Conservation (phyloP, 352 stramenopile species). For the Paralagenidium karlingii region DNA sequence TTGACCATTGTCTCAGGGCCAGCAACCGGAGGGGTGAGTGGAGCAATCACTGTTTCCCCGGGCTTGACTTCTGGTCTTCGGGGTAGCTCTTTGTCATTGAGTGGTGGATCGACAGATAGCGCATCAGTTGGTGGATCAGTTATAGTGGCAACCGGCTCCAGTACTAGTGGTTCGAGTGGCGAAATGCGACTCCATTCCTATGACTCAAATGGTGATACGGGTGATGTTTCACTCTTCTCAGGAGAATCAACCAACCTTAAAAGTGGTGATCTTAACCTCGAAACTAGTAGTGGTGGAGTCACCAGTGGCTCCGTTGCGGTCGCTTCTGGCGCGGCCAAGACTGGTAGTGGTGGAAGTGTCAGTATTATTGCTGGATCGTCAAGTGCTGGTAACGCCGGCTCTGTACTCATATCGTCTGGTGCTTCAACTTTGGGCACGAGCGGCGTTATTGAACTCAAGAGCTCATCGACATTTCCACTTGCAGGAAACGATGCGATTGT, state of each 20-base stretch:
- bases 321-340: too few species aligned
- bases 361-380: conserved; percentile 60
- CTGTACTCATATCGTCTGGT: too few species aligned
- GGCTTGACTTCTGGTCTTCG: conserved; percentile 8
- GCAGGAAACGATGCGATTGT: too few species aligned
- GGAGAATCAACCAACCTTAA: too few species aligned
- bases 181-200: too few species aligned
- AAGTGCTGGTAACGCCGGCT: too few species aligned
- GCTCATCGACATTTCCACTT: too few species aligned
- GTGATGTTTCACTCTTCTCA: too few species aligned
- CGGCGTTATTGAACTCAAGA: too few species aligned
- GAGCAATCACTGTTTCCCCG: conserved; percentile 15
- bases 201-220: too few species aligned
- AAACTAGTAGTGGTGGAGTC: not conserved
- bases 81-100: not conserved
- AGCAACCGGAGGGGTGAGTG: conserved; percentile 11
- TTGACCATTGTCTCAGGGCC: conserved; percentile 9
- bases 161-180: conserved; percentile 1
- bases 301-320: not conserved
- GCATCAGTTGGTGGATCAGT: conserved; percentile 1
- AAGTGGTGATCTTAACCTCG: not conserved
- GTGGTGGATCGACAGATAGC: not conserved
- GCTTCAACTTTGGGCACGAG: too few species aligned
- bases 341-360: conserved; percentile 23
- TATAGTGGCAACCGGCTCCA: conserved; percentile 1